A percentile compares a stretch with the other conserved stretches of the same genome.
Conservation (phyloP, 202 grass and related monocot genomes). For the Eragrostis tef region DNA sequence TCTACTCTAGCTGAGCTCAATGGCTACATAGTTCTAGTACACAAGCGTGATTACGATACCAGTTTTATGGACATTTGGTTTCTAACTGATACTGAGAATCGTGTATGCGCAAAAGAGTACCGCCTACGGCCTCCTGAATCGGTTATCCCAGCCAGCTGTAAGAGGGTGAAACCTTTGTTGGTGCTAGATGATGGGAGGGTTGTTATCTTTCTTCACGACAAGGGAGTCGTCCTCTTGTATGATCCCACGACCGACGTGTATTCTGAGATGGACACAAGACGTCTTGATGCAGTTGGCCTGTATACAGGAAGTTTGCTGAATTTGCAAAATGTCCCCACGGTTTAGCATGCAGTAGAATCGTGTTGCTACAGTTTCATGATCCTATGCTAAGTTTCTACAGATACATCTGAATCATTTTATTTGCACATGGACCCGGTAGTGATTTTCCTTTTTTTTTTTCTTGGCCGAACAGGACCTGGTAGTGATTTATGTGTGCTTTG, state of each 20-base stretch:
- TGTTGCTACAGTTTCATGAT: too few relatives aligned
- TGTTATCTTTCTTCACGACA: background rate
- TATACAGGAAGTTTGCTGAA: background rate
- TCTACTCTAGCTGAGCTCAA: background rate
- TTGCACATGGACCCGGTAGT: too few relatives aligned
- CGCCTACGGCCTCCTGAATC: background rate
- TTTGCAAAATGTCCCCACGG: background rate
- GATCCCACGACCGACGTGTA: background rate
- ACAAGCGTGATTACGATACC: too few relatives aligned
- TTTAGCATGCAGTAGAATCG: background rate
- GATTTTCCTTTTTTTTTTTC: too few relatives aligned
- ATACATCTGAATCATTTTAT: too few relatives aligned
- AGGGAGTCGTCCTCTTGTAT: background rate
- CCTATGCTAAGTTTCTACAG: too few relatives aligned
- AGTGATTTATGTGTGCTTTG: too few relatives aligned
- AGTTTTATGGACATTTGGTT: too few relatives aligned
- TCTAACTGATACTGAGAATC: too few relatives aligned
- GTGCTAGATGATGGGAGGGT: constrained; percentile 1
- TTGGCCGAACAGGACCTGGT: too few relatives aligned
- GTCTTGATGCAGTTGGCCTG: background rate
- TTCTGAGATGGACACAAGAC: background rate
- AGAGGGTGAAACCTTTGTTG: background rate
- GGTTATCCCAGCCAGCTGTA: background rate
- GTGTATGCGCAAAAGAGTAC: background rate
- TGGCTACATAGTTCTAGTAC: too few relatives aligned